Evolutionary conservation across 495 filamentous ascomycete species (phyloP).

Genomic region (Tuber indicum): DNA sequence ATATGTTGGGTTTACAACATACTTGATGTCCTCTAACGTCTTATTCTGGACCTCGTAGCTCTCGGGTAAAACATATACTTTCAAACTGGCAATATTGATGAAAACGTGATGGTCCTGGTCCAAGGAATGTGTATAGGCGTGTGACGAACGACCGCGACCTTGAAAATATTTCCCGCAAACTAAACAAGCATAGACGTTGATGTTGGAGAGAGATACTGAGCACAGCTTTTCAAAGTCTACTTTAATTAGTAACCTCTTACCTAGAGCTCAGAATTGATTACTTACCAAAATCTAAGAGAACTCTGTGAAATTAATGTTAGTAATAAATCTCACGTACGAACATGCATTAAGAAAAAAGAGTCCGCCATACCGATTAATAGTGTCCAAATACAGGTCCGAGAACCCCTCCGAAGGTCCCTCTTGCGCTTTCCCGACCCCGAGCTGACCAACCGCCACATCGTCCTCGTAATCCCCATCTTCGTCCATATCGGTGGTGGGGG

Average conservation of each 20-base stretch:
- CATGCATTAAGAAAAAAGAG: not conserved
- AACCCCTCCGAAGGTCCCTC: conserved; percentile 78
- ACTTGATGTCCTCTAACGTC: conserved; percentile 97
- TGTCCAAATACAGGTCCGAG: conserved; percentile 94
- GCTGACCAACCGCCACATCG: conserved; percentile 38
- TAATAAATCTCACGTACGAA: not conserved
- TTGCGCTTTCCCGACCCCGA: conserved; percentile 47
- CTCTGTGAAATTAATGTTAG: conserved; percentile 21
- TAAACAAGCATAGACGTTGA: conserved; percentile 97
- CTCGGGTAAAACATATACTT: conserved; percentile 91
- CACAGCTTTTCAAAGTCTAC: conserved; percentile 99
- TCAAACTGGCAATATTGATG: conserved; percentile 93
- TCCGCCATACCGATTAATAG: conserved; percentile 63
- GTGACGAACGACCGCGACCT: conserved; percentile 83
- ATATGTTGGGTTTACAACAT: conserved; percentile 88
- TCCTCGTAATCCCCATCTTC: conserved; percentile 44
- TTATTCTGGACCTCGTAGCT: conserved; percentile 95
- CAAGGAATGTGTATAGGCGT: conserved; percentile 96
- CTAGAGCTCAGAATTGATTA: not conserved
- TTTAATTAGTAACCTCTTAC: conserved; percentile 44
- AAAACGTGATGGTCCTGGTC: conserved; percentile 94
- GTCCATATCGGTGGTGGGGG: conserved; percentile 22
- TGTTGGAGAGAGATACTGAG: conserved; percentile 89
- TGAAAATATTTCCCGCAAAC: conserved; percentile 98
- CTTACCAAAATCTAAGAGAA: conserved; percentile 33